phyloP scores from a whole-genome alignment of 176 grass and related monocot genomes.

The Cymbopogon citratus region DNA sequence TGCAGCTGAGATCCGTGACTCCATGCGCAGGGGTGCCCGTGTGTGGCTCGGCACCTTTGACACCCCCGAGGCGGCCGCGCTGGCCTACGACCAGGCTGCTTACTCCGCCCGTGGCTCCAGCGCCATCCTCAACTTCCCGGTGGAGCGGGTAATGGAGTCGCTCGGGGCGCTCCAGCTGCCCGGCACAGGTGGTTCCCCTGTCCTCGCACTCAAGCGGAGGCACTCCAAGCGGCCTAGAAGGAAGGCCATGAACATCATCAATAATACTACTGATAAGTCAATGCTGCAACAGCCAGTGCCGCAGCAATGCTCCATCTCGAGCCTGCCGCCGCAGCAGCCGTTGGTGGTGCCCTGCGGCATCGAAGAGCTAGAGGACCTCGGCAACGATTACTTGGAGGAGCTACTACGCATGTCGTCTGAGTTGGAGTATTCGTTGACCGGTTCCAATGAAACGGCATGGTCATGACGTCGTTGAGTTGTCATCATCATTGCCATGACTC shows the following conservation, averaged over 20 bases:
- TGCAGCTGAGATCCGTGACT: slow-evolving; percentile 56
- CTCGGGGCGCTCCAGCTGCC: slow-evolving; percentile 3
- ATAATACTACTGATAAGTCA: too few relatives aligned
- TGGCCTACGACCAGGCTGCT: slow-evolving; percentile 67
- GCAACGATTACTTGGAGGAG: too few relatives aligned
- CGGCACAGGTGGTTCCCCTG: background rate
- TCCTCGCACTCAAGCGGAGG: background rate
- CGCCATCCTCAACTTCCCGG: slow-evolving; percentile 47
- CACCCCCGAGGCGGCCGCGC: slow-evolving; percentile 61
- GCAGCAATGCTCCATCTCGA: too few relatives aligned
- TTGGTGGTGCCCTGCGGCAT: too few relatives aligned
- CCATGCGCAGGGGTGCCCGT: slow-evolving; percentile 36
- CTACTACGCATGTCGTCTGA: too few relatives aligned
- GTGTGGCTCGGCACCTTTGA: slow-evolving; percentile 78
- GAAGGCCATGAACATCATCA: background rate
- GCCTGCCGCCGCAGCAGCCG: too few relatives aligned
- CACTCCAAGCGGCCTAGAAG: background rate
- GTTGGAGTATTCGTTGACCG: too few relatives aligned
- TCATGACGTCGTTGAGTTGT: too few relatives aligned
- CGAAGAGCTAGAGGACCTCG: too few relatives aligned
- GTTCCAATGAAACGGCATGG: too few relatives aligned
- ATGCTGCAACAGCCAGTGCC: too few relatives aligned
- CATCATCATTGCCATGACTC: too few relatives aligned
- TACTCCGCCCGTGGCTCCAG: slow-evolving; percentile 33
- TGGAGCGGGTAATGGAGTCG: slow-evolving; percentile 38